Evolutionary conservation across 345 rosid species (phyloP), one percentile per base, ranked within the genome.

Genomic region (Euphorbia lathyris): DNA sequence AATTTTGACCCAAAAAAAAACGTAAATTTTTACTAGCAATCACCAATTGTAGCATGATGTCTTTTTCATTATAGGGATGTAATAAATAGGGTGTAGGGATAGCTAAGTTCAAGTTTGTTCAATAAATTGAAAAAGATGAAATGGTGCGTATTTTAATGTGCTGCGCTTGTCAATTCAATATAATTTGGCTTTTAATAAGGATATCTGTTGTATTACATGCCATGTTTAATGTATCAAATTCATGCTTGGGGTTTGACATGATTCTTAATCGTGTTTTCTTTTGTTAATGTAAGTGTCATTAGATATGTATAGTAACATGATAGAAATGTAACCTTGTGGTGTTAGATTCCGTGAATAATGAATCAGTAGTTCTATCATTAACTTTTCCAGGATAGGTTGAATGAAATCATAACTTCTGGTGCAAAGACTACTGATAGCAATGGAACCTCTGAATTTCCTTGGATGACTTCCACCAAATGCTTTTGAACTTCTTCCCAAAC

Each of bases 391-490:
- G 87, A 93, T 69, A 94, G 90, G 83, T 77, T 96, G 81, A 89
- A 92, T 78, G 94, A 89, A 76, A 90, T 96, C 55, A 89, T 96
- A 63, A 92, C 83, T 42, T 72, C 81, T 17, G 87, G 88, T 70
- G 72, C 72, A 74, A 96, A 83, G 82, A 27, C 82, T 78, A 74
- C 59, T 62, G 67, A 70, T 57, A 81, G 79, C 77, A 84, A 77
- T 70, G 88, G 73, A 62, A 77, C 83, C 56, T 84, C 84, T 61
- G 95, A 90, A 69, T 84, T 56, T 74, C 97, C 95, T 74, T 96
- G 99, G 99, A 92, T 89, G 98, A 72, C 77, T 96, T 63, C 96
- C 98, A 68, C 75, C 87, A 63, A 87, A 89, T 67, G 98, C 96
- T 47, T 77, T 82, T 60, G 85, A 92, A 80, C 89, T 83, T 82